Percentiles rank a stretch among this genome's conserved stretches.
Evolutionary conservation across 306 rosid genomes (phyloP).

Genomic region (Ochetophila trinervis): DNA sequence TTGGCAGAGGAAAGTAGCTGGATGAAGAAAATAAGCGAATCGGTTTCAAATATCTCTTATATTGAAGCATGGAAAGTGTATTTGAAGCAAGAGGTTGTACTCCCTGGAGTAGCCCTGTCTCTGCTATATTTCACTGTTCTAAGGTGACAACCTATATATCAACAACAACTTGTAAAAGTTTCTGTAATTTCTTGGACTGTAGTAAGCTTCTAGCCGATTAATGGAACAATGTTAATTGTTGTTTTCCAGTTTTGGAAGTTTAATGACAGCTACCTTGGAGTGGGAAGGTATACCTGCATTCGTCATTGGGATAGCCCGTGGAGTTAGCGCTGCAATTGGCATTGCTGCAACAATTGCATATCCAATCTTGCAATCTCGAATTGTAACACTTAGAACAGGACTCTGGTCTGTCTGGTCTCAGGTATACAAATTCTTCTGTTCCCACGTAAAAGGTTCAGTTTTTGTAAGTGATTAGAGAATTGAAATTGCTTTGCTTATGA

Average conservation of each 20-base stretch:
- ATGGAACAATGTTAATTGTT: constrained; percentile 7
- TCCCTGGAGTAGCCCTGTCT: constrained; percentile 84
- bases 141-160: constrained; percentile 45
- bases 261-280: constrained; percentile 88
- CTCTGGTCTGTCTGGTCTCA: constrained; percentile 91
- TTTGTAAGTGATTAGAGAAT: not conserved
- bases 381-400: constrained; percentile 64
- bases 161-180: not conserved
- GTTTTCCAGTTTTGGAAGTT: constrained; percentile 68
- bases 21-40: constrained; percentile 16
- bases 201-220: not conserved
- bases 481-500: not conserved
- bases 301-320: constrained; percentile 69
- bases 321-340: constrained; percentile 68
- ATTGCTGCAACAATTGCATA: constrained; percentile 64
- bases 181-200: too few relatives aligned
- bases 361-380: constrained; percentile 57
- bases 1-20: constrained; percentile 28
- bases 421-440: constrained; percentile 34
- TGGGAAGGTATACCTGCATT: constrained; percentile 85
- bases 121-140: constrained; percentile 80
- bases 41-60: constrained; percentile 48
- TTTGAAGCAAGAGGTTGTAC: constrained; percentile 62
- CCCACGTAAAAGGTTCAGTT: not conserved
- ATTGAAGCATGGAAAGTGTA: constrained; percentile 73